Evolutionary conservation across 2,329 filamentous ascomycete species (phyloP), one percentile per base, ranked within the genome.

Genomic region (Microcera coccophila): DNA sequence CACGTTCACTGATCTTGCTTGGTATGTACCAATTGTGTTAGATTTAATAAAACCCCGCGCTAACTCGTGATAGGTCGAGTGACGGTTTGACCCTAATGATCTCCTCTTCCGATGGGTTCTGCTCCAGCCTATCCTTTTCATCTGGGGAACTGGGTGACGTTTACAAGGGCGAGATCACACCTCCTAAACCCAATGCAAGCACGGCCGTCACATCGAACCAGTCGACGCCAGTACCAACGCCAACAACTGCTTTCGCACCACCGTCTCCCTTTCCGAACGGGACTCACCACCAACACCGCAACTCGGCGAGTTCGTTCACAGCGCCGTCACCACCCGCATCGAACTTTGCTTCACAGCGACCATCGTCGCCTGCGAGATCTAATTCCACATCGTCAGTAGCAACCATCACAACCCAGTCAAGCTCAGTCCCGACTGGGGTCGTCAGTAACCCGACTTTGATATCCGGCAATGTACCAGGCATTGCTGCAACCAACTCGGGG

Each of bases 91-190:
- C 72, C 2, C 72, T 98, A 17, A 75, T 98, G 38, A 94, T 98
- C 70, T 93, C 90, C n/a, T 98, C 93, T 0, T 96, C 93, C 0
- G 93, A 98, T 64, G 93, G 93, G 0, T 98, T 97, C 70, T 98
- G 93, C 64, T 98, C 93, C 0, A 85, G 87, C 0, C 73, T 98
- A 5, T 86, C 90, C 0, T 98, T 98, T 61, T 68, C 79, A 1
- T 73, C 85, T 2, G 87, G 88, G 8, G 93, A 98, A 64, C 72
- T 98, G 1, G 93, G 93, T 11, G 83, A 91, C 51, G 69, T 82
- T 4, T 94, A 94, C 63, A 83, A 81, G 8, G 84, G 84, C 22
- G 82, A 88, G 39, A 63, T 82, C 29, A 71, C 73, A n/a, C 69
- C 71, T 12, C 61, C 67, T 21, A 79, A 75, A 52, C 61, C 68